phyloP scores from a whole-genome alignment of 2,329 filamentous ascomycete genomes.

The Pyrenochaeta sp. region DNA sequence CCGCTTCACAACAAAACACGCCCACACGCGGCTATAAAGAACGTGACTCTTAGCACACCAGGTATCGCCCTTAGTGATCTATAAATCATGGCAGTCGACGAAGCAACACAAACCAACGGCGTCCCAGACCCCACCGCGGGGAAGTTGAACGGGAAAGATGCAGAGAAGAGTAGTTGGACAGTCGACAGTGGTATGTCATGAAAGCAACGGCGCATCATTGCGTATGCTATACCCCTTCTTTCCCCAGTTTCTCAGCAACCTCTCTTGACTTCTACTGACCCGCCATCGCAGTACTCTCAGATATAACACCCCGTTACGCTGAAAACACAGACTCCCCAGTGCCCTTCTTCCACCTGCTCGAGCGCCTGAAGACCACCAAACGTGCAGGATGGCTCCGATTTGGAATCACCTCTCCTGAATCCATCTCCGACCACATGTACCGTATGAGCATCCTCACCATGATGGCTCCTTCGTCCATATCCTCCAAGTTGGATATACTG shows the following conservation, averaged over 20 bases:
- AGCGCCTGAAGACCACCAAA: slow-evolving; percentile 94
- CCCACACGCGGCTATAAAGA: neutral
- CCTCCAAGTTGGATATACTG: slow-evolving; percentile 75
- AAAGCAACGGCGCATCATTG: slow-evolving; percentile 29
- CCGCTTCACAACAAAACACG: neutral
- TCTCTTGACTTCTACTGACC: slow-evolving; percentile 5
- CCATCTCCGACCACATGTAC: slow-evolving; percentile 99
- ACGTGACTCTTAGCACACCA: too few species aligned
- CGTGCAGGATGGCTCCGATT: slow-evolving; percentile 96
- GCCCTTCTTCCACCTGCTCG: slow-evolving; percentile 92
- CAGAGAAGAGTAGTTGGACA: slow-evolving; percentile 47
- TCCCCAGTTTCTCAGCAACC: neutral
- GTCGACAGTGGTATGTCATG: slow-evolving; percentile 56
- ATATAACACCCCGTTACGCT: slow-evolving; percentile 66
- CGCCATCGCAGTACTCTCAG: slow-evolving; percentile 64
- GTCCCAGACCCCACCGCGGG: slow-evolving; percentile 47
- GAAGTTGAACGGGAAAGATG: slow-evolving; percentile 40
- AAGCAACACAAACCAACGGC: slow-evolving; percentile 54
- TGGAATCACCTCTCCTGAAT: slow-evolving; percentile 78
- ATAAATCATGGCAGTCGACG: slow-evolving; percentile 36
- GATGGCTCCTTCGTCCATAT: slow-evolving; percentile 81
- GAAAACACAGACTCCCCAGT: slow-evolving; percentile 76
- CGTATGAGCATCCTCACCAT: slow-evolving; percentile 97
- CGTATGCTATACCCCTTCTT: slow-evolving; percentile 43
- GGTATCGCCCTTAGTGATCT: slow-evolving; percentile 12